Percentiles rank a stretch among this genome's conserved stretches.
These are phyloP conservation scores for Cantharellus cinnabarinus DNA, from an alignment of 768 basidiomycete species.

Conservation along the genomic window DNA sequence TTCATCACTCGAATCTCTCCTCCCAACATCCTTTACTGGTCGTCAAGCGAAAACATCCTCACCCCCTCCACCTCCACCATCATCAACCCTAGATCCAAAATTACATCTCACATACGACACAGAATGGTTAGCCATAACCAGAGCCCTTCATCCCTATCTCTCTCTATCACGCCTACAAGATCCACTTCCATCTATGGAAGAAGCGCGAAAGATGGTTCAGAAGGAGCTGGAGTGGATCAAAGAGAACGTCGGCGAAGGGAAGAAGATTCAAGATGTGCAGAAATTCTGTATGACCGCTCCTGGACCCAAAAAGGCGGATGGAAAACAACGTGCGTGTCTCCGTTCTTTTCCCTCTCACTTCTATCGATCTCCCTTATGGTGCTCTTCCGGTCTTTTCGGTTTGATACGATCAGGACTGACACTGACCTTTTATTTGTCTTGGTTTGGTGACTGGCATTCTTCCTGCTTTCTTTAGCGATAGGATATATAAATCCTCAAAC, in stretches of 20 bases:
- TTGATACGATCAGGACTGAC: no score
- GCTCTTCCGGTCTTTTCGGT: no score
- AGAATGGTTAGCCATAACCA: constrained; percentile 85
- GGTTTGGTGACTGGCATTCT: no score
- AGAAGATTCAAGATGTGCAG: constrained; percentile 35
- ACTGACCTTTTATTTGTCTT: not conserved
- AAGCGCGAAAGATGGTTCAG: constrained; percentile 32
- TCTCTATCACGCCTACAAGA: constrained; percentile 30
- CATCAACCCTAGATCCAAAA: not conserved
- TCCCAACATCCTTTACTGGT: not conserved
- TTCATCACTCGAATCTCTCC: constrained; percentile 1
- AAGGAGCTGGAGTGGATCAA: constrained; percentile 49
- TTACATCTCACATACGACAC: constrained; percentile 46
- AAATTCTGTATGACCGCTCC: constrained; percentile 48
- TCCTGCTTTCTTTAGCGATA: constrained; percentile 26
- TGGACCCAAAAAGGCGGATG: constrained; percentile 18
- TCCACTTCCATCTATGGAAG: constrained; percentile 37
- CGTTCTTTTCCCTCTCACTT: not conserved
- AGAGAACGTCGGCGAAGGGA: constrained; percentile 26
- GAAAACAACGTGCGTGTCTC: not conserved
- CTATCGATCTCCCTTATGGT: no score
- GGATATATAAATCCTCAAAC: constrained; percentile 83
- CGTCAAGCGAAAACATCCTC: not conserved
- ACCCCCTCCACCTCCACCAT: not conserved
- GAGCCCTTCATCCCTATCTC: constrained; percentile 66